Evolutionary conservation across 1,284 basidiomycete genomes (phyloP), one percentile per base, ranked within the genome.

Genomic region (Rhodotorula sp.): DNA sequence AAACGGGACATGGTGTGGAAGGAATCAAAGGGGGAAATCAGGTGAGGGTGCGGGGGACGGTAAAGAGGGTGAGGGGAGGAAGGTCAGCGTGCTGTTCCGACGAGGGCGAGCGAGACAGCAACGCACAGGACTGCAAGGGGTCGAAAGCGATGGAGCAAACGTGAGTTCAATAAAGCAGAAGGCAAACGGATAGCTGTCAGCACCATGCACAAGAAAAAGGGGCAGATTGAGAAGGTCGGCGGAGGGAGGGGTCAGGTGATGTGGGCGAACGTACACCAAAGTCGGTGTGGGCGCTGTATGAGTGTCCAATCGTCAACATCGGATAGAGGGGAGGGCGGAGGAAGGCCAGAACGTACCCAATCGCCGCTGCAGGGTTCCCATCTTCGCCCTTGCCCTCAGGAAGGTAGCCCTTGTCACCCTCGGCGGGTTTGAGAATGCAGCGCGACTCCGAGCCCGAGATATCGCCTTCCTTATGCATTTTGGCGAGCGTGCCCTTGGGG

Each of bases 221-320:
- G 2, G 39, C 17, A 19, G 7, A 5, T 5, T 36, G 44, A 22
- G 29, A 48, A 9, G 59, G 22, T 17, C 32, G 39, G 17, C n/a
- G 22, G n/a, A 22, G 8, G 17, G 21, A 21, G 39, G 41, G 12
- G 57, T 7, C 17, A 29, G 27, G 7, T n/a, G 12, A 21, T 25
- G 19, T 21, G 17, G 17, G 39, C 13, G 21, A 29, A 69, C 73
- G 65, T 21, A 66, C 82, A 25, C 83, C 83, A 65, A 83, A 83
- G 78, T 87, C 87, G 3, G 87, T 88, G 77, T 71, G 70, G 0
- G 65, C 56, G 10, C 70, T 70, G 63, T 27, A 6, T n/a, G n/a
- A n/a, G n/a, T n/a, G n/a, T n/a, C n/a, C n/a, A n/a, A n/a, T n/a
- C n/a, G n/a, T n/a, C n/a, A n/a, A n/a, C n/a, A n/a, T n/a, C n/a